Evolutionary conservation across 495 filamentous ascomycete species (phyloP), one percentile per base, ranked within the genome.

Genomic region (Sphaerosporella brunnea): DNA sequence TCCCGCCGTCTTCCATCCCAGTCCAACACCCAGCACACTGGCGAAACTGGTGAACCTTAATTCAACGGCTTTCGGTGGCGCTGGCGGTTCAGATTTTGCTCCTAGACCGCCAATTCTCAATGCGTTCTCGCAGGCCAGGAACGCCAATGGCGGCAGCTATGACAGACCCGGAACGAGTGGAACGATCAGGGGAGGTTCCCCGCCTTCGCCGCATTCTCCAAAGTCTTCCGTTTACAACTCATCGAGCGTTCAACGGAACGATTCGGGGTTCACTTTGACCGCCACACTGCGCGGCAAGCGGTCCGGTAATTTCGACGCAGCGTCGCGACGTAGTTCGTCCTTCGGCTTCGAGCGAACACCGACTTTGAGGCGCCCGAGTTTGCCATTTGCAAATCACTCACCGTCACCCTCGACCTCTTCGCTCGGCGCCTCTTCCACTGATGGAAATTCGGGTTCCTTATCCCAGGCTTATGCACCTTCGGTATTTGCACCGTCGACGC

Each of bases 401-500:
- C 73, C 83, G 8, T 90, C 80, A 53, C 63, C 80, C 23, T 93
- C 90, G 9, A 85, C 87, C 21, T 90, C 83, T 8, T 84, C 84
- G 3, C 66, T 93, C 48, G 56, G 56, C 38, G 45, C 24, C 10
- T 38, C 30, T n/a, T 25, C 56, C 48, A 77, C 77, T 18, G 83
- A 87, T 52, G 72, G 75, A 49, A 72, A 79, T 39, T 74, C 79
- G 15, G 75, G 77, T 48, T 26, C 18, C 2, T 25, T 11, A 1
- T 88, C 78, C 11, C 79, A 77, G 13, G 23, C 11, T 25, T 97
- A 97, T 66, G 87, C 90, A 1, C 88, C 90, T 1, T 95, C 88
- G 2, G 84, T 87, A 2, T 97, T 95, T 64, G 90, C 90, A 2
- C 84, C 88, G 56, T 94, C 87, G 13, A 97, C 90, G 8, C 71